These are phyloP conservation scores for Rubroboletus satanas DNA, from an alignment of 768 basidiomycete species.

Conservation along the genomic window DNA sequence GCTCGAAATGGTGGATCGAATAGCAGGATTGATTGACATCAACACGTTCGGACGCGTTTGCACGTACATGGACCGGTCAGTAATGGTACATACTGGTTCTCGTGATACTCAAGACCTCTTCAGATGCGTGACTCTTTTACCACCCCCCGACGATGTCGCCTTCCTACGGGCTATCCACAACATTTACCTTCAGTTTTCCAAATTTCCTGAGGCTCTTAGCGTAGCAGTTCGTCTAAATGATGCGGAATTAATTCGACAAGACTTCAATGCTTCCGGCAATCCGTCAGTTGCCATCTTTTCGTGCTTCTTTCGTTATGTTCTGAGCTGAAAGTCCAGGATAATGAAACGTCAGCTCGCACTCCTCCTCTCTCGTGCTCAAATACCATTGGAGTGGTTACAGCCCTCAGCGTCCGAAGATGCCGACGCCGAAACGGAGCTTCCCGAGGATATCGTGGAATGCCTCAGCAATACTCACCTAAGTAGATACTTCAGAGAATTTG, in stretches of 20 bases:
- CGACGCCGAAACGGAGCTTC: slow-evolving; percentile 61
- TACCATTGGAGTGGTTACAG: slow-evolving; percentile 87
- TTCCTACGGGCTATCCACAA: slow-evolving; percentile 87
- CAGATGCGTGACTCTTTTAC: slow-evolving; percentile 85
- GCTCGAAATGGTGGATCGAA: slow-evolving; percentile 80
- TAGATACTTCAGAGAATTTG: slow-evolving; percentile 82
- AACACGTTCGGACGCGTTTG: slow-evolving; percentile 89
- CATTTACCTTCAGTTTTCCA: slow-evolving; percentile 82
- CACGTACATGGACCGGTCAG: slow-evolving; percentile 91
- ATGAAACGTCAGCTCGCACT: slow-evolving; percentile 97
- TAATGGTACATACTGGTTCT: slow-evolving; percentile 3
- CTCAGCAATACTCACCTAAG: slow-evolving; percentile 85
- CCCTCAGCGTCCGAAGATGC: slow-evolving; percentile 45
- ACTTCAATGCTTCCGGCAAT: slow-evolving; percentile 88
- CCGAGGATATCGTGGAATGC: slow-evolving; percentile 81
- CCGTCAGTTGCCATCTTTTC: slow-evolving; percentile 48
- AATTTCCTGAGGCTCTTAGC: slow-evolving; percentile 87
- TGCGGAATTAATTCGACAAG: slow-evolving; percentile 71
- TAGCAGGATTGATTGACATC: slow-evolving; percentile 75
- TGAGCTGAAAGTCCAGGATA: slow-evolving; percentile 39
- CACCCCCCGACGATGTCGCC: slow-evolving; percentile 86
- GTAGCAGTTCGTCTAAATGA: slow-evolving; percentile 85
- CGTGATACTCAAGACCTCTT: slow-evolving; percentile 1
- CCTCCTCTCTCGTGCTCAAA: slow-evolving; percentile 87
- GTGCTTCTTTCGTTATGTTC: neutral